Conservation (phyloP, 1,284 basidiomycete species). For the Marasmius fiardii region DNA sequence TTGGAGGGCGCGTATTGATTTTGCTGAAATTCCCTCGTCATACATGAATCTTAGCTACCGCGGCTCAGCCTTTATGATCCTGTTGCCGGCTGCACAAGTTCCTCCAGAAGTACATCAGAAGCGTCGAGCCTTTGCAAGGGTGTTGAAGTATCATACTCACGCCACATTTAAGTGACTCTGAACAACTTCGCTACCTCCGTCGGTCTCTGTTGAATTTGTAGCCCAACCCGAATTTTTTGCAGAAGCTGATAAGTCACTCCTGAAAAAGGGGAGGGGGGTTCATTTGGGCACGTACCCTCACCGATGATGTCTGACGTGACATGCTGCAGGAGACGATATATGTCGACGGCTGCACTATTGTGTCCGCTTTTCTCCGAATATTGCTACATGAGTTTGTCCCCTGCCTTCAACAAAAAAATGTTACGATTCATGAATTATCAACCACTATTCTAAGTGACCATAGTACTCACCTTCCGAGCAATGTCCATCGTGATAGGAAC, state of each 20-base stretch:
- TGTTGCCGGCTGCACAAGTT: too few species aligned
- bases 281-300: not conserved
- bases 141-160: not conserved
- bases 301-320: not conserved
- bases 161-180: not conserved
- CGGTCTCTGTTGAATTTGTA: not conserved
- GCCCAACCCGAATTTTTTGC: not conserved
- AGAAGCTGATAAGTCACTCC: too few species aligned
- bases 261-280: too few species aligned
- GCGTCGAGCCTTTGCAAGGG: too few species aligned
- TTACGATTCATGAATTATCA: too few species aligned
- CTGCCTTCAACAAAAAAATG: not conserved
- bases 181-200: not conserved
- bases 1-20: too few species aligned
- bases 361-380: not conserved
- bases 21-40: too few species aligned
- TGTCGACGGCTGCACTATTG: not conserved
- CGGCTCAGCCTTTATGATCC: too few species aligned
- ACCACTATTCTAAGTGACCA: too few species aligned
- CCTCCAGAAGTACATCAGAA: not conserved
- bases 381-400: not conserved
- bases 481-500: not conserved
- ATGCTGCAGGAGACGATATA: not conserved
- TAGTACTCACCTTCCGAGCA: not conserved
- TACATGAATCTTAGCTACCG: too few species aligned